Percentiles rank a stretch among this genome's conserved stretches.
These are phyloP conservation scores for Bryum argenteum DNA, from an alignment of 225 moss, liverwort and hornwort genomes.

Conservation along the genomic window DNA sequence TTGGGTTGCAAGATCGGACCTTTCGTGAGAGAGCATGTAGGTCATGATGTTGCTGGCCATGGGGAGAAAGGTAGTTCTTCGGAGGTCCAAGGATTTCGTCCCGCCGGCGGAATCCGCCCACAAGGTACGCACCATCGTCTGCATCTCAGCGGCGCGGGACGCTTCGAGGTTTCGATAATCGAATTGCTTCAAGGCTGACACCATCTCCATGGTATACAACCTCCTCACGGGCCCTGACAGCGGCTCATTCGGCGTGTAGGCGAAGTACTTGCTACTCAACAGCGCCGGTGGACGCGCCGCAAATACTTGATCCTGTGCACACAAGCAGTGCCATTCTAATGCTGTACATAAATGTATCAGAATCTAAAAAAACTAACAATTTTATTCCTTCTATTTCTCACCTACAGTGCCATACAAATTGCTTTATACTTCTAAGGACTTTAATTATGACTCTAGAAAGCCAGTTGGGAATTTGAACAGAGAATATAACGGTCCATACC, in stretches of 20 bases:
- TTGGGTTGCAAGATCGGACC: background rate
- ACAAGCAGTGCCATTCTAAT: background rate
- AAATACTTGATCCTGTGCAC: conserved; percentile 6
- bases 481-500: too few relatives aligned
- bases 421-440: too few relatives aligned
- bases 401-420: too few relatives aligned
- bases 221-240: conserved; percentile 11
- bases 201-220: conserved; percentile 19
- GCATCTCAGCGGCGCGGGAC: conserved; percentile 25
- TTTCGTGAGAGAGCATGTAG: conserved; percentile 20
- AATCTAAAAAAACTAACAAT: too few relatives aligned
- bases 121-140: conserved; percentile 17
- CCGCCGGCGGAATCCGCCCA: conserved; percentile 21
- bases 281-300: conserved; percentile 18
- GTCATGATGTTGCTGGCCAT: conserved; percentile 19
- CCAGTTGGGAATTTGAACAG: too few relatives aligned
- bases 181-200: conserved; percentile 10
- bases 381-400: too few relatives aligned
- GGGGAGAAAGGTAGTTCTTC: conserved; percentile 1
- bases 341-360: too few relatives aligned
- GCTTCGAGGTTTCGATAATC: background rate
- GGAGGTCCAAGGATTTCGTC: background rate
- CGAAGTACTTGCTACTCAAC: conserved; percentile 23
- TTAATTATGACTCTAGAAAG: too few relatives aligned
- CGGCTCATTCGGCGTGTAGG: conserved; percentile 17